Evolutionary conservation across 371 early-diverging fungal genomes (phyloP).

Genomic region (Lichtheimia ramosa): DNA sequence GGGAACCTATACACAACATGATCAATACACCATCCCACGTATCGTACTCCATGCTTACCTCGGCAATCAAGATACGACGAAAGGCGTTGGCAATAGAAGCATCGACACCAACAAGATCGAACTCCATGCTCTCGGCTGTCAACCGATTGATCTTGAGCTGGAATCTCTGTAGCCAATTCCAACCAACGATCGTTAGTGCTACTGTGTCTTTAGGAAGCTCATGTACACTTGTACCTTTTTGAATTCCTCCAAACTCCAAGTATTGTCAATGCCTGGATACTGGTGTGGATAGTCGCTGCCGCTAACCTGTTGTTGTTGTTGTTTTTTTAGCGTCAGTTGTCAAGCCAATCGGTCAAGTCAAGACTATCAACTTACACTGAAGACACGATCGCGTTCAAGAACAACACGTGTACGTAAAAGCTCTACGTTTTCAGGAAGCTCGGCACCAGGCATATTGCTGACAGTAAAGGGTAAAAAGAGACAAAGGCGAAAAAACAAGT

Average conservation of each 20-base stretch:
- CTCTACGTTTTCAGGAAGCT: slow-evolving; percentile 37
- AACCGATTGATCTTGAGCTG: slow-evolving; percentile 68
- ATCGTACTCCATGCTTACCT: slow-evolving; percentile 46
- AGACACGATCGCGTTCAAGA: slow-evolving; percentile 61
- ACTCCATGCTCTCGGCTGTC: slow-evolving; percentile 81
- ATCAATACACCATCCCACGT: neutral
- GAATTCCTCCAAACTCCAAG: slow-evolving; percentile 63
- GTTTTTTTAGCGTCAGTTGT: neutral
- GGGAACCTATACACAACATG: slow-evolving; percentile 67
- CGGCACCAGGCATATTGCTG: slow-evolving; percentile 19
- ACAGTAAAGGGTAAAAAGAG: slow-evolving; percentile 9
- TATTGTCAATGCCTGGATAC: slow-evolving; percentile 57
- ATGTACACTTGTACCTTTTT: slow-evolving; percentile 47
- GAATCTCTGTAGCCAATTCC: slow-evolving; percentile 47
- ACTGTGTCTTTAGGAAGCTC: too few relatives aligned
- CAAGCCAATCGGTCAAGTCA: neutral
- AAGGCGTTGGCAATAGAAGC: slow-evolving; percentile 97
- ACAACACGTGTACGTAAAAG: slow-evolving; percentile 56
- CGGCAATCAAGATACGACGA: slow-evolving; percentile 94
- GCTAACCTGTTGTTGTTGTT: slow-evolving; percentile 43
- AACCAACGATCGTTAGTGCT: neutral
- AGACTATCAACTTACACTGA: slow-evolving; percentile 40
- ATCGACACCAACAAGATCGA: slow-evolving; percentile 94
- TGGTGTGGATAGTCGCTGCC: slow-evolving; percentile 67
- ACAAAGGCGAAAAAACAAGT: too few relatives aligned